phyloP scores from a whole-genome alignment of 2,329 filamentous ascomycete genomes.

The Celoporthe dispersa region DNA sequence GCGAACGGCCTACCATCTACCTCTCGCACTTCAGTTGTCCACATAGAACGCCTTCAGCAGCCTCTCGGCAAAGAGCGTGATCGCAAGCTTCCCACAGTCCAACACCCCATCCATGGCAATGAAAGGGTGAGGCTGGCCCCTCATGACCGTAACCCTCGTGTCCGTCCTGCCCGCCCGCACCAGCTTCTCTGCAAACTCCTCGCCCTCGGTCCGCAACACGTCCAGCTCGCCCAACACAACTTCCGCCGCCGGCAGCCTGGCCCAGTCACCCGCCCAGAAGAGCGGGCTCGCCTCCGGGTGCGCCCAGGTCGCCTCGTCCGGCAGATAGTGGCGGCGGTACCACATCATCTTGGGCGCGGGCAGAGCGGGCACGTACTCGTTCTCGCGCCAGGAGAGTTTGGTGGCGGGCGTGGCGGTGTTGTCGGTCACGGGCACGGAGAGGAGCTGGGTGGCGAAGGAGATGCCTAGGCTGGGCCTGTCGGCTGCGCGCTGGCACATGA shows the following conservation, averaged over 20 bases:
- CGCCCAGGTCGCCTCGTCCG: slow-evolving; percentile 48
- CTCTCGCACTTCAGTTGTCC: slow-evolving; percentile 13
- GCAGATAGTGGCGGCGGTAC: slow-evolving; percentile 63
- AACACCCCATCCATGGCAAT: slow-evolving; percentile 61
- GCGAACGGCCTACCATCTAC: not conserved
- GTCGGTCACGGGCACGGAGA: slow-evolving; percentile 62
- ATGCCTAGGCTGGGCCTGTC: slow-evolving; percentile 23
- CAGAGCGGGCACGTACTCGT: slow-evolving; percentile 55
- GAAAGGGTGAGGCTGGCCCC: slow-evolving; percentile 62
- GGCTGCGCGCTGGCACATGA: slow-evolving; percentile 34
- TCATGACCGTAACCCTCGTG: slow-evolving; percentile 54
- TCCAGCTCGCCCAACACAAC: slow-evolving; percentile 61
- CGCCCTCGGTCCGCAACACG: slow-evolving; percentile 59
- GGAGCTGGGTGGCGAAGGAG: slow-evolving; percentile 52
- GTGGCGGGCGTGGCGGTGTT: slow-evolving; percentile 54
- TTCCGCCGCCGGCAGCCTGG: slow-evolving; percentile 52
- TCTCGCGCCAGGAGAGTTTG: slow-evolving; percentile 53
- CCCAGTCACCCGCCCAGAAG: slow-evolving; percentile 55
- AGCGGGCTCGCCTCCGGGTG: slow-evolving; percentile 59
- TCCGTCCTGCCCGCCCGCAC: slow-evolving; percentile 47
- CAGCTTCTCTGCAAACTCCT: slow-evolving; percentile 55
- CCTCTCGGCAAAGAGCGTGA: slow-evolving; percentile 43
- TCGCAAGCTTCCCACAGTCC: slow-evolving; percentile 53
- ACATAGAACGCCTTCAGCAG: slow-evolving; percentile 27
- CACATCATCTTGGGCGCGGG: slow-evolving; percentile 63